Evolutionary conservation across 257 asterid species (phyloP).

Genomic region (Nemophila menziesii): DNA sequence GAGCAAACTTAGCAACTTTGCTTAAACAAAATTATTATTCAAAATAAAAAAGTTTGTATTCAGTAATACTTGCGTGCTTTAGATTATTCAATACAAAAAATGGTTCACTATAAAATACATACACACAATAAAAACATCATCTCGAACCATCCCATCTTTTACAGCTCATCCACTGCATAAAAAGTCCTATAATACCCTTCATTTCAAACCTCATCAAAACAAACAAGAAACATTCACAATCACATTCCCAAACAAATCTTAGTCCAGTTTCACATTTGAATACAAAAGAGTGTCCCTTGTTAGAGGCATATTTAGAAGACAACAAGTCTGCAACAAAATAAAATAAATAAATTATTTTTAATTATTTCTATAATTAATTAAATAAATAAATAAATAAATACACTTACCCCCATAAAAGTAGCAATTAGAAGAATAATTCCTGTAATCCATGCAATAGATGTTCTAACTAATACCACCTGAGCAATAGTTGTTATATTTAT

Average conservation of each 20-base stretch:
- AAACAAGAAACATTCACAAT: neutral
- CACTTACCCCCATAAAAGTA: conserved; percentile 74
- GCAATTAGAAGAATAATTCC: conserved; percentile 81
- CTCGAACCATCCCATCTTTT: neutral
- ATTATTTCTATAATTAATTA: too few species aligned
- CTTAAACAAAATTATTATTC: conserved; percentile 3
- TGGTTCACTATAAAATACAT: conserved; percentile 2
- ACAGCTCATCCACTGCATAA: neutral
- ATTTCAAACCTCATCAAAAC: neutral
- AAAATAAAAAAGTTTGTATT: neutral
- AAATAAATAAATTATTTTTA: conserved; percentile 13
- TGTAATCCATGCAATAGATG: conserved; percentile 78
- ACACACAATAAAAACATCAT: conserved; percentile 2
- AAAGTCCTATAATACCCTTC: neutral
- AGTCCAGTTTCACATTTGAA: conserved; percentile 89
- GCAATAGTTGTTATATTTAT: conserved; percentile 20
- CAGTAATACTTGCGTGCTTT: neutral
- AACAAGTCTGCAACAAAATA: conserved; percentile 52
- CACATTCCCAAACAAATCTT: conserved; percentile 6
- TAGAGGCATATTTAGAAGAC: conserved; percentile 69
- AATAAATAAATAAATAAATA: too few species aligned
- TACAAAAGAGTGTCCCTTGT: conserved; percentile 94
- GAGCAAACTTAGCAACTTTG: too few species aligned
- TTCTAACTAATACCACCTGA: conserved; percentile 51
- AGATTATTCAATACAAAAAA: conserved; percentile 2